A percentile compares a stretch with the other conserved stretches of the same genome.
Evolutionary conservation across 2,329 filamentous ascomycete species (phyloP).

Genomic region (Tolypocladium capitatum): DNA sequence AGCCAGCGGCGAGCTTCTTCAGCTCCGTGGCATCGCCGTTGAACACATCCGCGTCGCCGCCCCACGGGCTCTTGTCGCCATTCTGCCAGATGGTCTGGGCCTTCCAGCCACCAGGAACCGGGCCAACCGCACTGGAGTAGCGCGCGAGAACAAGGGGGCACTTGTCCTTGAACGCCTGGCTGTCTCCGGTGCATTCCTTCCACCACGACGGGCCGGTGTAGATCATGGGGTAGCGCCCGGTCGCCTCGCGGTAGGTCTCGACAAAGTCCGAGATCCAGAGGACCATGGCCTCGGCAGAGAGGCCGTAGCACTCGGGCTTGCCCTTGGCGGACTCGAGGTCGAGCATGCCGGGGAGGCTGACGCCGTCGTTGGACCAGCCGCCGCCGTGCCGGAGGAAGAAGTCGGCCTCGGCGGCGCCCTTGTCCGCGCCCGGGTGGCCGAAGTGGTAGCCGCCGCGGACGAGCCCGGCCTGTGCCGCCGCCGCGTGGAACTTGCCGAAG

Average conservation of each 20-base stretch:
- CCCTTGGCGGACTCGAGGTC: constrained; percentile 32
- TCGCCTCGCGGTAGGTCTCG: constrained; percentile 28
- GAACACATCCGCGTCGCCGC: too few species aligned
- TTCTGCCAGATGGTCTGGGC: too few species aligned
- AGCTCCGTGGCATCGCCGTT: too few species aligned
- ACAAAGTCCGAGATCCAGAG: constrained; percentile 40
- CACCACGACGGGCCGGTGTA: too few species aligned
- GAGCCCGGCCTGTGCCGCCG: constrained; percentile 36
- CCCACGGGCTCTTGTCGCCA: too few species aligned
- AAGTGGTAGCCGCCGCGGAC: constrained; percentile 46
- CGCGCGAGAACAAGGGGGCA: too few species aligned
- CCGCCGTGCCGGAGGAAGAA: constrained; percentile 40
- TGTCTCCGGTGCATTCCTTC: too few species aligned
- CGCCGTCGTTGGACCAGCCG: constrained; percentile 38
- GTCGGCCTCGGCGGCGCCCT: constrained; percentile 31
- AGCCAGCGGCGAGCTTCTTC: too few species aligned
- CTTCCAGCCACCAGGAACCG: too few species aligned
- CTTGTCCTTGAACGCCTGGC: too few species aligned
- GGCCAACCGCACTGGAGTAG: too few species aligned
- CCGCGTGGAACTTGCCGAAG: constrained; percentile 29
- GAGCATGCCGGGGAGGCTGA: constrained; percentile 43
- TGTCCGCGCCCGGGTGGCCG: constrained; percentile 24
- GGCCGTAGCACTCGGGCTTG: constrained; percentile 27
- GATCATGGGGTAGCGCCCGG: too few species aligned
- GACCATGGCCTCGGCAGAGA: constrained; percentile 32